Base-by-base conservation (phyloP, 306 rosid genomes). In the Gynostemma pentaphyllum region DNA sequence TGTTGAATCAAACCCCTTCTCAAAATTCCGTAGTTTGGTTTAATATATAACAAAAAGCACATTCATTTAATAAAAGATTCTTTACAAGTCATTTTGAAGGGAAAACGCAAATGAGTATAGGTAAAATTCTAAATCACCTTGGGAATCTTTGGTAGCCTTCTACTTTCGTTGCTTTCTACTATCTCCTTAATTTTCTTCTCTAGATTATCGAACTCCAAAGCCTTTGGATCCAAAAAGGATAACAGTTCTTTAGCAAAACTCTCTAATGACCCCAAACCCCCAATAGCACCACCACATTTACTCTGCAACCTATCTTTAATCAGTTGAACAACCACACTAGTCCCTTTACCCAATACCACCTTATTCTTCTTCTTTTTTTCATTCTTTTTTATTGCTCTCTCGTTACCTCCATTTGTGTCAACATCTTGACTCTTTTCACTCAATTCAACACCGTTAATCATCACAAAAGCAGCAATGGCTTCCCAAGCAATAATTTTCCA, bases 131-230 rank as follows among this genome's bases (percentile, higher is more conserved):
- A 32, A 50, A 22, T 70, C 74, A 92, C 96, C 96, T 92, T 92
- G n/a, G 99, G 95, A 71, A 88, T 82, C 87, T 92, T 92, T 59
- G 98, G 96, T 26, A 88, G 84, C 76, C 96, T 84, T 75, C 96
- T 88, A 73, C 83, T 82, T 71, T 86, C 96, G 73, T 92, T 92
- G 80, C 94, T 88, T 75, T 88, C 96, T 15, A 92, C 83, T 50
- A 85, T 67, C 68, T 86, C 95, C 71, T 82, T 92, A n/a, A 88
- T 75, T 70, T 76, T 84, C 76, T 61, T 71, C 67, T 84, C 56
- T 67, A 92, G 78, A 14, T 37, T 64, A 45, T 70, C 81, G 45
- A 88, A 85, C 29, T 75, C 87, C 5, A 62, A 74, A 53, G 81
- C 70, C 61, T 76, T 79, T 1, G 80, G 82, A 69, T 92, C 75